These are phyloP conservation scores for Aspergillus niger DNA, from an alignment of 2,329 filamentous ascomycete genomes.

Conservation along the genomic window DNA sequence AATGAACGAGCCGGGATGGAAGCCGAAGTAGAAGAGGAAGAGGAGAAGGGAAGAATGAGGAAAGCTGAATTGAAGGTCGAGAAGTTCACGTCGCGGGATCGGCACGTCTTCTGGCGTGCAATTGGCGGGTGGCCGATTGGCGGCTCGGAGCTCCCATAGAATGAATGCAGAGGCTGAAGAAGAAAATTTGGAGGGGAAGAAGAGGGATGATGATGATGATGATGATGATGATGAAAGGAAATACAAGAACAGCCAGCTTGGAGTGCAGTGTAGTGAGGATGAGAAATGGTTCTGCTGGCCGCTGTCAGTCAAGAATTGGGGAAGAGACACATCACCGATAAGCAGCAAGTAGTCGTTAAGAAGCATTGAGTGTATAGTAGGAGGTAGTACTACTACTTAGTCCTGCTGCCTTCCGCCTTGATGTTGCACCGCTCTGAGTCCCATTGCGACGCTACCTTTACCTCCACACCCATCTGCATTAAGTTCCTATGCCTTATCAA, in stretches of 20 bases:
- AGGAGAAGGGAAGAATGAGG: not conserved
- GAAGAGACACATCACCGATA: too few species aligned
- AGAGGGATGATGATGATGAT: not conserved
- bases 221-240: not conserved
- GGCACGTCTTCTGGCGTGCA: not conserved
- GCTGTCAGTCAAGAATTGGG: too few species aligned
- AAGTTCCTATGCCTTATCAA: too few species aligned
- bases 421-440: too few species aligned
- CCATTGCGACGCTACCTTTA: too few species aligned
- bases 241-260: not conserved
- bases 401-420: too few species aligned
- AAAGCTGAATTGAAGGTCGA: not conserved
- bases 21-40: not conserved
- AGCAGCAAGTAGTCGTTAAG: too few species aligned
- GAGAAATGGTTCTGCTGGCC: too few species aligned
- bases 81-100: not conserved
- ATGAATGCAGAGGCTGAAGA: not conserved
- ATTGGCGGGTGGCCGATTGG: not conserved
- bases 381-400: too few species aligned
- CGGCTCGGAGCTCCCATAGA: not conserved
- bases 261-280: too few species aligned
- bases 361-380: too few species aligned
- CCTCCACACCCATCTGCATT: too few species aligned
- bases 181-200: not conserved
- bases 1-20: not conserved